These are phyloP conservation scores for Planoprotostelium fungivorum DNA, from an alignment of 78 protist species.

Conservation along the genomic window DNA sequence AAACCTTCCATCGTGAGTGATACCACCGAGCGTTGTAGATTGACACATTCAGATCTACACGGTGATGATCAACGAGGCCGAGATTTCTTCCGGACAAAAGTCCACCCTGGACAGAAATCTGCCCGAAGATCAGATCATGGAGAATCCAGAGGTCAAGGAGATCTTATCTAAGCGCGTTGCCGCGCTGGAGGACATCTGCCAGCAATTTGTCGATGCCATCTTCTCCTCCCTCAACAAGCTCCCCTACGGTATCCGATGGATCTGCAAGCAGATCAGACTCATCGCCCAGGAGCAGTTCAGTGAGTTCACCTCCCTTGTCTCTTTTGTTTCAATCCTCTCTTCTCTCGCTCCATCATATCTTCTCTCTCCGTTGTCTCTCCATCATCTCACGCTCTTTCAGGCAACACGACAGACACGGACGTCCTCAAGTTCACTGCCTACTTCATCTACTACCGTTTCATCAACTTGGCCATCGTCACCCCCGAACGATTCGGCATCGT, in stretches of 20 bases:
- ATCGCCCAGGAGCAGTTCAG: conserved; percentile 66
- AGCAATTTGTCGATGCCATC: conserved; percentile 72
- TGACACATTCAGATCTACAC: no score
- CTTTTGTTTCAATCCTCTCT: no score
- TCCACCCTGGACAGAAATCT: conserved; percentile 46
- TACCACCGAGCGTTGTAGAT: not conserved
- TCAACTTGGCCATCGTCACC: conserved; percentile 66
- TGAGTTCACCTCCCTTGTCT: no score
- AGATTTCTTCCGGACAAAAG: conserved; percentile 74
- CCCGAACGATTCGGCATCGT: conserved; percentile 62
- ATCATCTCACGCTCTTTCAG: no score
- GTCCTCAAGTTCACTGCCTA: conserved; percentile 59
- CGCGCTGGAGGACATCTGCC: conserved; percentile 58
- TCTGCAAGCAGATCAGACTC: conserved; percentile 67
- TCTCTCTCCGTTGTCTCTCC: no score
- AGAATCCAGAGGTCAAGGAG: conserved; percentile 65
- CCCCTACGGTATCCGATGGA: conserved; percentile 83
- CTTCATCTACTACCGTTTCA: conserved; percentile 77
- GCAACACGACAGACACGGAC: conserved; percentile 48
- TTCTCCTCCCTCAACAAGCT: conserved; percentile 45
- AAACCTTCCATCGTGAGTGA: conserved; percentile 54
- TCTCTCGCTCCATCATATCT: no score
- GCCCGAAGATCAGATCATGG: conserved; percentile 63
- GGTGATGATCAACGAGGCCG: conserved; percentile 65
- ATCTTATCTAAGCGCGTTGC: conserved; percentile 64